Percentiles rank a stretch among this genome's conserved stretches.
These are phyloP conservation scores for Yamadazyma songkhlaensis DNA, from an alignment of 1,139 yeast species.

Conservation along the genomic window DNA sequence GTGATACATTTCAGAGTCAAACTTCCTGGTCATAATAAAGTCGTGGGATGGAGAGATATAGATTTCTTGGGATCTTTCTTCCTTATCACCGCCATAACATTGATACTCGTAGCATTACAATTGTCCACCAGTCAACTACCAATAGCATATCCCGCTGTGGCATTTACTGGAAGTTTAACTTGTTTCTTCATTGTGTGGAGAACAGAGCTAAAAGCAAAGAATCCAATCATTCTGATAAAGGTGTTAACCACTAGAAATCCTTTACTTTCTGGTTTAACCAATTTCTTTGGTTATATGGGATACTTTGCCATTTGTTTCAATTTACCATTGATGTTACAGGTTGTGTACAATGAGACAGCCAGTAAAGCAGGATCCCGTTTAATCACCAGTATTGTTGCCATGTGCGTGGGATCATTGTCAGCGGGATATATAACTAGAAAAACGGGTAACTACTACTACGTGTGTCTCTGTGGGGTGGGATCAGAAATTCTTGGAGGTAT, in stretches of 20 bases:
- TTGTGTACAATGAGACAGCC: constrained; percentile 5
- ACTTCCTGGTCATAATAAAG: neutral
- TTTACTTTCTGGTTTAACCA: constrained; percentile 5
- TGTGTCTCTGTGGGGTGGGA: constrained; percentile 5
- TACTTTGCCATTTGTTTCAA: constrained; percentile 7
- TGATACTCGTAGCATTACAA: constrained; percentile 4
- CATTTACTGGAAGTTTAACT: neutral
- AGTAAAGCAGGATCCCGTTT: constrained; percentile 5
- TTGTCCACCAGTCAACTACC: neutral
- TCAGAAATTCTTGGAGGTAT: constrained; percentile 3
- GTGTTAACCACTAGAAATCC: constrained; percentile 6
- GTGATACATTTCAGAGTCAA: constrained; percentile 5
- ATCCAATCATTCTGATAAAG: constrained; percentile 6
- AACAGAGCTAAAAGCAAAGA: constrained; percentile 2
- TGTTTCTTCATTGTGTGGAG: constrained; percentile 2
- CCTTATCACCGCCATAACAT: constrained; percentile 2
- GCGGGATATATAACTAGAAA: constrained; percentile 5
- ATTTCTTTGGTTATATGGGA: constrained; percentile 9
- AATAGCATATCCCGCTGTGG: neutral
- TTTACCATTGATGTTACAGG: constrained; percentile 7
- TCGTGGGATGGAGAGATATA: constrained; percentile 3
- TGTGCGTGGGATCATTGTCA: constrained; percentile 5
- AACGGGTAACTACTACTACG: constrained; percentile 5
- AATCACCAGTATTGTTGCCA: constrained; percentile 5
- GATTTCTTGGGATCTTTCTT: constrained; percentile 7